Percentiles rank a stretch among this genome's conserved stretches.
These are phyloP conservation scores for Ophioceras dolichostomum DNA, from an alignment of 2,329 filamentous ascomycete genomes.

Conservation along the genomic window DNA sequence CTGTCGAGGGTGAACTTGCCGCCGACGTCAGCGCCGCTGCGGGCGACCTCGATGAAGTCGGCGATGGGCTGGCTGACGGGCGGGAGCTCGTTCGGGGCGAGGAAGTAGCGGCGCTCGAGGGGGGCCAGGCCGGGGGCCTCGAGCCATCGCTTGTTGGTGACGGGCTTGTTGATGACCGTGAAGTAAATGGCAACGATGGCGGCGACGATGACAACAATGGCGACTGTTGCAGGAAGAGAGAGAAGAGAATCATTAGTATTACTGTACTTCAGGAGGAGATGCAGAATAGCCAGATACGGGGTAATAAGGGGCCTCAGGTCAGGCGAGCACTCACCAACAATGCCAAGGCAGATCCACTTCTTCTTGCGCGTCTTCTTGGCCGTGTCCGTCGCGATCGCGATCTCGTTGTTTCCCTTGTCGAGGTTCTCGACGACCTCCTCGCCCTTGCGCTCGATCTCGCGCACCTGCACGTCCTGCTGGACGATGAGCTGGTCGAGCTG, in stretches of 20 bases:
- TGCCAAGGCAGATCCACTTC: conserved; percentile 93
- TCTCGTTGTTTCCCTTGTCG: conserved; percentile 72
- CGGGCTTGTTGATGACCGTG: conserved; percentile 25
- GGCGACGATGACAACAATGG: conserved; percentile 39
- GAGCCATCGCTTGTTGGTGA: conserved; percentile 15
- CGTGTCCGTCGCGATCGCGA: conserved; percentile 69
- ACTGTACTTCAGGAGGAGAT: conserved; percentile 1
- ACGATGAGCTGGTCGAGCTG: conserved; percentile 78
- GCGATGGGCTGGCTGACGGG: neutral
- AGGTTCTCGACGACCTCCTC: conserved; percentile 79
- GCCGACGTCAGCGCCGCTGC: neutral
- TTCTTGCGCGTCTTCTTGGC: conserved; percentile 72
- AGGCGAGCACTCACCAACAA: conserved; percentile 39
- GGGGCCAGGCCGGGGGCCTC: conserved; percentile 9
- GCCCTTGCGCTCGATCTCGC: conserved; percentile 74
- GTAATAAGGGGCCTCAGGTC: neutral
- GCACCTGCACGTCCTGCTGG: conserved; percentile 72
- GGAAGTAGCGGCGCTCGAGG: conserved; percentile 6
- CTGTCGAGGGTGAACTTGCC: conserved; percentile 8
- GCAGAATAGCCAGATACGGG: conserved; percentile 1
- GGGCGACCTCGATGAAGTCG: conserved; percentile 1
- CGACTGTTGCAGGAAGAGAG: no score
- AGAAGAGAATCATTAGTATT: neutral
- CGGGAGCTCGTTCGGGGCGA: neutral
- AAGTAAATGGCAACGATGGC: conserved; percentile 38